These are phyloP conservation scores for Gossypioides kirkii DNA, from an alignment of 345 rosid species.

Conservation along the genomic window DNA sequence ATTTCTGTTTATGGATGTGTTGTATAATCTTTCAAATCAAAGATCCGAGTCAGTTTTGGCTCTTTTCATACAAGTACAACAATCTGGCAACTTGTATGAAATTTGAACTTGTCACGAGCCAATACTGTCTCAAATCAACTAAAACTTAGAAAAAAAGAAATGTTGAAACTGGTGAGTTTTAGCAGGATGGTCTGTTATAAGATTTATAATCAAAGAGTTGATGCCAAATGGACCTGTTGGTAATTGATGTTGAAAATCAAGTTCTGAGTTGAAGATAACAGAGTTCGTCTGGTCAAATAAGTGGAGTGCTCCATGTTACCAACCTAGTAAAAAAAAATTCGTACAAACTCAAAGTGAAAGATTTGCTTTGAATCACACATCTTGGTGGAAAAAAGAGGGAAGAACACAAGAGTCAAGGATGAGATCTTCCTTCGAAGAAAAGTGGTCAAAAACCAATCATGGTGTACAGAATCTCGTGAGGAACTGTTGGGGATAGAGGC, in stretches of 20 bases:
- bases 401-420: constrained; percentile 33
- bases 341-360: constrained; percentile 15
- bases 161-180: neutral
- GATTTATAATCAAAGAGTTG: neutral
- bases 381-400: constrained; percentile 18
- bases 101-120: constrained; percentile 6
- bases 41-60: neutral
- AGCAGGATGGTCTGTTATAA: neutral
- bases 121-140: neutral
- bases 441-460: constrained; percentile 85
- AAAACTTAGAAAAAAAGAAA: neutral
- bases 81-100: neutral
- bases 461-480: constrained; percentile 63
- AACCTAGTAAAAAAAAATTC: neutral
- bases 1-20: neutral
- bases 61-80: neutral
- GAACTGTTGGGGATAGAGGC: constrained; percentile 48
- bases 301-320: neutral
- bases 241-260: neutral
- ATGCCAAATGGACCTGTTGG: neutral
- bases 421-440: constrained; percentile 37
- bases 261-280: neutral
- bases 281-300: neutral
- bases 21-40: neutral
- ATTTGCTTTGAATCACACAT: constrained; percentile 20